Conservation (phyloP, 306 rosid species). For the Inga leiocalycina region DNA sequence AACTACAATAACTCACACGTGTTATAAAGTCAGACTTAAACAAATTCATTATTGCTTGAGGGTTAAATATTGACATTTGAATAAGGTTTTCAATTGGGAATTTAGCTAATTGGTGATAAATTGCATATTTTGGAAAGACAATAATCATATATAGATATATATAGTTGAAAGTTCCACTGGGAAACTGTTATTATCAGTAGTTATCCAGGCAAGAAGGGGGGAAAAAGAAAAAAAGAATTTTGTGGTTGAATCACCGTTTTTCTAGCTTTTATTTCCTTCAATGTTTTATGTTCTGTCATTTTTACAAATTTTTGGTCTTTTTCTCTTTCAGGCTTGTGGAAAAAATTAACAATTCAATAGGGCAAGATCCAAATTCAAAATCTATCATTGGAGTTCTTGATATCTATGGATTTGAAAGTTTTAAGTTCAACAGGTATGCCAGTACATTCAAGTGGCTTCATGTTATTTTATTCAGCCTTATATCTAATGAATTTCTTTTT, state of each 20-base stretch:
- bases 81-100: slow-evolving; percentile 13
- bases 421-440: slow-evolving; percentile 88
- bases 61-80: slow-evolving; percentile 11
- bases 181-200: slow-evolving; percentile 8
- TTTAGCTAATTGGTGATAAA: not conserved
- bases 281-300: slow-evolving; percentile 28
- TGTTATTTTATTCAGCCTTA: slow-evolving; percentile 21
- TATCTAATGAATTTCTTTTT: slow-evolving; percentile 41
- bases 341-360: slow-evolving; percentile 90
- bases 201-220: not conserved
- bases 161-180: slow-evolving; percentile 11
- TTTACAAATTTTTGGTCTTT: slow-evolving; percentile 29
- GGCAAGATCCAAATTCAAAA: slow-evolving; percentile 97
- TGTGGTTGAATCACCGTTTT: slow-evolving; percentile 22
- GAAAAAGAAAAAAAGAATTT: not conserved
- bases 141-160: not conserved
- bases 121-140: slow-evolving; percentile 16
- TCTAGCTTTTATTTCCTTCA: slow-evolving; percentile 28
- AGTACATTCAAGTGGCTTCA: slow-evolving; percentile 30
- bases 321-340: slow-evolving; percentile 84
- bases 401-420: slow-evolving; percentile 99
- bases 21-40: not conserved
- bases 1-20: not conserved
- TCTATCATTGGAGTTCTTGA: slow-evolving; percentile 97
- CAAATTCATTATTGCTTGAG: slow-evolving; percentile 19